Percentiles rank a stretch among this genome's conserved stretches.
These are phyloP conservation scores for Heterococcus sp. DNA, from an alignment of 108 stramenopile genomes.

Conservation along the genomic window DNA sequence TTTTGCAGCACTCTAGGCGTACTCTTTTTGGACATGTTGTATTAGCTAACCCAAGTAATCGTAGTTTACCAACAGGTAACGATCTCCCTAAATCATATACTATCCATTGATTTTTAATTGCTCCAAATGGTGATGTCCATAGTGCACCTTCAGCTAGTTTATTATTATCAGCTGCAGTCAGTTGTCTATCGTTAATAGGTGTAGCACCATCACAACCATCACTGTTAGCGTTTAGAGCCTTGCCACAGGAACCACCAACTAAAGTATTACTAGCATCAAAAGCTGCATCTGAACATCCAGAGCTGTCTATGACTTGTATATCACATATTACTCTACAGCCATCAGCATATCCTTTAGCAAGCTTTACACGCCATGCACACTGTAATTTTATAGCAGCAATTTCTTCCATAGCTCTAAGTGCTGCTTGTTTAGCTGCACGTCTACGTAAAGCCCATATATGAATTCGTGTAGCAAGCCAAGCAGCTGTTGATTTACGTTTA, in stretches of 20 bases:
- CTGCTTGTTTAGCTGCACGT: background rate
- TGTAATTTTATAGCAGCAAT: background rate
- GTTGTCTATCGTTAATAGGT: too few species aligned
- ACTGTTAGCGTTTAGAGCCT: too few species aligned
- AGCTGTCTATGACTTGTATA: too few species aligned
- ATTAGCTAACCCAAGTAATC: slow-evolving; percentile 18
- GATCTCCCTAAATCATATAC: slow-evolving; percentile 17
- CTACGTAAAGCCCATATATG: too few species aligned
- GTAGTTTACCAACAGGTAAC: slow-evolving; percentile 10
- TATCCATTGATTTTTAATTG: slow-evolving; percentile 18
- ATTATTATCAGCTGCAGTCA: too few species aligned
- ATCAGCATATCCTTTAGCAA: too few species aligned
- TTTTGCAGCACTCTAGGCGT: background rate
- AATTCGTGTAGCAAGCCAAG: too few species aligned
- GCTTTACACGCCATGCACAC: background rate
- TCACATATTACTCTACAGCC: too few species aligned
- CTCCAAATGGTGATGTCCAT: slow-evolving; percentile 32
- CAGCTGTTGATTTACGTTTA: too few species aligned
- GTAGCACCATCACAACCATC: too few species aligned
- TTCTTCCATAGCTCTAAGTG: background rate
- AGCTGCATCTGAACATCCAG: background rate
- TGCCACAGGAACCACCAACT: too few species aligned
- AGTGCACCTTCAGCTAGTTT: slow-evolving; percentile 3
- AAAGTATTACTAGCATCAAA: background rate
- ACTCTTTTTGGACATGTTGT: slow-evolving; percentile 12